Base-by-base conservation (phyloP, 176 grass and related monocot genomes). In the Carex littledalei region DNA sequence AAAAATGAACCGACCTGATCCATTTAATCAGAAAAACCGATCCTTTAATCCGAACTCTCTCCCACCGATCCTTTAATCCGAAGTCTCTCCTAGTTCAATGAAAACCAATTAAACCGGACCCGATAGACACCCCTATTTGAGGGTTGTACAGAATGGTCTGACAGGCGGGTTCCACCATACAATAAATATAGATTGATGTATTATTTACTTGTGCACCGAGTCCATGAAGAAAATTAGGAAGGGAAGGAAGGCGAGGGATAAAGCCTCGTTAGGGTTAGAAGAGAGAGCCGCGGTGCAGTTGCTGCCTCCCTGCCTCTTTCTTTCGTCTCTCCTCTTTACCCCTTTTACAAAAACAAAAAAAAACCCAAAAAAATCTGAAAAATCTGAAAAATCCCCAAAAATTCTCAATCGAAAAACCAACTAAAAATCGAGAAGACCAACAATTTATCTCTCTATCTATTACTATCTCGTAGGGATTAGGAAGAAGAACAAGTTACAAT, bases 341-440 rank as follows among this genome's bases (percentile, higher is more conserved):
- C 31, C 4, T 32, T 32, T 17, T 32, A 41, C 31, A 56, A 7
- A 57, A 58, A 62, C 34, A 55, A 83, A 83, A 39, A 35, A 35
- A 83, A 83, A 68, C 21, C 81, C 35, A 83, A 83, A 83, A 83
- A 83, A 83, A 83, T 83, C 81, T 68, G 63, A 83, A 83, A 83
- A 83, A 83, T 83, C 63, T 1, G 1, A 83, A 83, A 83, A 83
- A 32, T 81, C 78, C 78, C 54, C 81, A 83, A 83, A 83, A 83
- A 66, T 83, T 66, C 47, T 76, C 73, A 78, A 55, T 55, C 22
- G 13, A 29, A 78, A 52, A 16, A 14, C 10, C 1, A 67, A 39
- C 37, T 29, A 39, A 67, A 15, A 14, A 47, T 82, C 80, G 62
- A 76, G 24, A 83, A 39, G 37, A 39, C 37, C 37, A 39, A 18